Base-by-base conservation (phyloP, 352 stramenopile species). In the Globisporangium paddicum region DNA sequence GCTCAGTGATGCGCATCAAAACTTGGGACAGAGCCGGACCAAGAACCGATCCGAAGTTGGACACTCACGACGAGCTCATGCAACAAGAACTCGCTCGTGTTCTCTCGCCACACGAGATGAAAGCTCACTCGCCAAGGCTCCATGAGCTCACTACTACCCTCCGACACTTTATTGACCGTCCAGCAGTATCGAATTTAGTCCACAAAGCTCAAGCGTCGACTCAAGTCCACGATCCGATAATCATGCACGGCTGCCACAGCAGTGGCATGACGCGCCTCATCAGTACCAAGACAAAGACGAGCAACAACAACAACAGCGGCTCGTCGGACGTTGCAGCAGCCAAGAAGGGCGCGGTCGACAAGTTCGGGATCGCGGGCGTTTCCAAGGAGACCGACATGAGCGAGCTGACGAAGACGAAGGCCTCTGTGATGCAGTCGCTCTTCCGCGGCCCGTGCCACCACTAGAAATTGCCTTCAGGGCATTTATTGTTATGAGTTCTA, bases 401-500 rank as follows among this genome's bases (percentile, higher is more conserved):
- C 9, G 25, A 35, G 34, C 34, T 19, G 13, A 21, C 21, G 6
- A 55, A 45, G 35, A 23, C 45, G 32, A 55, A 56, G n/a, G 26
- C n/a, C 25, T 37, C 55, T 4, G 30, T 51, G 25, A 23, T 32
- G 37, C 46, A 50, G 35, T 38, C 35, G 46, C 56, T 56, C n/a
- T 62, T 51, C 28, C 26, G 56, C 25, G 37, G 35, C 16, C 56
- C 56, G 5, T 62, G 56, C 6, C 47, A 62, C 56, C 37, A 62
- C 56, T 34, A 28, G 35, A 4, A n/a, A n/a, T n/a, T n/a, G n/a
- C n/a, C n/a, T n/a, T n/a, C n/a, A n/a, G n/a, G n/a, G n/a, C n/a
- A n/a, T n/a, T n/a, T n/a, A n/a, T n/a, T n/a, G n/a, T n/a, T n/a
- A n/a, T n/a, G n/a, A n/a, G n/a, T n/a, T n/a, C n/a, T n/a, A n/a